Evolutionary conservation across 495 filamentous ascomycete species (phyloP).

Genomic region (Pseudevernia furfuracea): DNA sequence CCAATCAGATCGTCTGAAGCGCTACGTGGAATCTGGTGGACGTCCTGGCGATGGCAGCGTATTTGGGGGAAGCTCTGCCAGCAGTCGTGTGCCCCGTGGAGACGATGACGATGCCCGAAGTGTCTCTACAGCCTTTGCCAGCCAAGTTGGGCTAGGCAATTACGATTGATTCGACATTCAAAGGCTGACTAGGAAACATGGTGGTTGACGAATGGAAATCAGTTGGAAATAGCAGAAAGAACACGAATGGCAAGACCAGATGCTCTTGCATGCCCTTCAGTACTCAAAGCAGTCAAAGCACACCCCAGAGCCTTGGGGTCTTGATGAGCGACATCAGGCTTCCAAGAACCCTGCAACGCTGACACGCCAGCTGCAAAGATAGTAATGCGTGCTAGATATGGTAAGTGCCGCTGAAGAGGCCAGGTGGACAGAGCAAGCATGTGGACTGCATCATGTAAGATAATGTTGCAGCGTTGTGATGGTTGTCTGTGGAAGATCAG

Average conservation of each 20-base stretch:
- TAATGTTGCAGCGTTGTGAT: not conserved
- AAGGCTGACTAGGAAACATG: not conserved
- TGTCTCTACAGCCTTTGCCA: constrained; percentile 90
- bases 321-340: constrained; percentile 1
- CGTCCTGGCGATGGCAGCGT: constrained; percentile 59
- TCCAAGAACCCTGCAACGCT: constrained; percentile 11
- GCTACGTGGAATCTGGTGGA: constrained; percentile 78
- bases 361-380: not conserved
- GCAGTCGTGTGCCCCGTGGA: constrained; percentile 48
- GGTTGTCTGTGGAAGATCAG: not conserved
- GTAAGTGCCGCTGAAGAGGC: not conserved
- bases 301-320: not conserved
- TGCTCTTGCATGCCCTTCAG: constrained; percentile 9
- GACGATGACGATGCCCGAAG: constrained; percentile 91
- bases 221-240: not conserved
- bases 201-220: constrained; percentile 6
- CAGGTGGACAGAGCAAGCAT: not conserved
- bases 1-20: constrained; percentile 75
- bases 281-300: not conserved
- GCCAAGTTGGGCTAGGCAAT: constrained; percentile 73
- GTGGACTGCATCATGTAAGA: constrained; percentile 3
- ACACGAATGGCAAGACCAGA: not conserved
- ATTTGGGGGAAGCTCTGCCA: constrained; percentile 64
- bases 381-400: not conserved
- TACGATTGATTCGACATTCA: constrained; percentile 59